Base-by-base conservation (phyloP, 2,329 filamentous ascomycete genomes). In the Trichoderma sp. region DNA sequence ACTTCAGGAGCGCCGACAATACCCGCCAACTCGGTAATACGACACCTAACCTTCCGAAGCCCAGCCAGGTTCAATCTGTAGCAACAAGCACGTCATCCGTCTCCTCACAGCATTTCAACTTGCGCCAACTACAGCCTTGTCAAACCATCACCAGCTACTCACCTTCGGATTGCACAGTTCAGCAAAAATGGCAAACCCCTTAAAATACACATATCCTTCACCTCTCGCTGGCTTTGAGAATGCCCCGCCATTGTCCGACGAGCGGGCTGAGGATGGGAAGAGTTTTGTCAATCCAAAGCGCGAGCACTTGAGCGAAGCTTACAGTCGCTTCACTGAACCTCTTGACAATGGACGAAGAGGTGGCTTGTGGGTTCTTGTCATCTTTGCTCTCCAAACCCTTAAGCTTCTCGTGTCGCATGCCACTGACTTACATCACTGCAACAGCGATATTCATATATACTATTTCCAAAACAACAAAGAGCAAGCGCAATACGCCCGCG, bases 361-460 rank as follows among this genome's bases (percentile, higher is more conserved):
- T 44, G 93, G 88, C 12, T 97, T 97, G 85, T 88, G 68, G 75
- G 83, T 79, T 14, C 9, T n/a, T 19, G 41, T 45, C 7, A 15
- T 30, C 19, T 15, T n/a, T 2, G 5, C 43, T 34, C 21, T 47
- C 15, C 44, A 21, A 26, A 3, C 7, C 21, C 15, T 44, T 6
- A 21, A 17, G 4, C 7, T 7, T 3, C 4, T 12, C 9, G 10
- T 24, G n/a, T 9, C 7, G 10, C 6, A 3, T 54, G 51, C 61
- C 21, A 44, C 47, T 51, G 28, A 55, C 51, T 21, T n/a, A 15
- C 1, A 12, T 14, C 19, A 3, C 48, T 21, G 39, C n/a, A 58
- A 15, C 43, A 88, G 85, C 69, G 93, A 97, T 74, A 78, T 96
- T 17, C 93, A 97, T 76, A 88, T 97, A 71, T 97, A 97, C 78